These are phyloP conservation scores for Globisporangium heterothallicum DNA, from an alignment of 352 stramenopile genomes.

Conservation along the genomic window DNA sequence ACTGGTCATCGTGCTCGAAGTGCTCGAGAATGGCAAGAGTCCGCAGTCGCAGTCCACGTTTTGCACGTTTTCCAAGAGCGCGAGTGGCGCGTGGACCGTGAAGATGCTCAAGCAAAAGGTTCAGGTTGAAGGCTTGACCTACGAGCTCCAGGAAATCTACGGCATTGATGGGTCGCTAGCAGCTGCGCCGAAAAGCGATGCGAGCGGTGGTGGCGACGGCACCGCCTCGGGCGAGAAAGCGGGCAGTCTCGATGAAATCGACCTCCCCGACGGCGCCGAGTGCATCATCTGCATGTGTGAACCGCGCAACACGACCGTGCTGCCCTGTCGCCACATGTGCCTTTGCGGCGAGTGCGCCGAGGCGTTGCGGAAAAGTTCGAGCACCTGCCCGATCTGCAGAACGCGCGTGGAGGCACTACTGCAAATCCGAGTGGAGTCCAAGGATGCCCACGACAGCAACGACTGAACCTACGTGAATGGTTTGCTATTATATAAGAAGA, in stretches of 20 bases:
- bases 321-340: constrained; percentile 86
- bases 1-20: constrained; percentile 67
- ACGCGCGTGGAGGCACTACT: constrained; percentile 69
- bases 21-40: constrained; percentile 26
- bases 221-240: constrained; percentile 4
- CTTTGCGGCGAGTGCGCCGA: constrained; percentile 79
- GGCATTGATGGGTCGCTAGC: constrained; percentile 72
- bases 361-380: constrained; percentile 57
- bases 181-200: constrained; percentile 32
- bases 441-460: constrained; percentile 23
- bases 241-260: constrained; percentile 30
- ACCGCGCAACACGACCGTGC: constrained; percentile 72
- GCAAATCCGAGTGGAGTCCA: constrained; percentile 67
- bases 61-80: constrained; percentile 52
- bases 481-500: too few relatives aligned
- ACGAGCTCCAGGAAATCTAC: constrained; percentile 87
- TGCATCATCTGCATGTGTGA: constrained; percentile 87
- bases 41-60: constrained; percentile 81
- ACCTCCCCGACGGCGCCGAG: constrained; percentile 72
- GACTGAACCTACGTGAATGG: constrained; percentile 12
- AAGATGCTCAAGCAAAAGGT: constrained; percentile 87
- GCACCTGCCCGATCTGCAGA: constrained; percentile 79
- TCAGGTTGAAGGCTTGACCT: constrained; percentile 59
- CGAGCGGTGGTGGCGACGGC: constrained; percentile 9
- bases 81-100: constrained; percentile 37